Evolutionary conservation across 75 land plant genomes (phyloP).

Genomic region (Isoetes taiwanensis): DNA sequence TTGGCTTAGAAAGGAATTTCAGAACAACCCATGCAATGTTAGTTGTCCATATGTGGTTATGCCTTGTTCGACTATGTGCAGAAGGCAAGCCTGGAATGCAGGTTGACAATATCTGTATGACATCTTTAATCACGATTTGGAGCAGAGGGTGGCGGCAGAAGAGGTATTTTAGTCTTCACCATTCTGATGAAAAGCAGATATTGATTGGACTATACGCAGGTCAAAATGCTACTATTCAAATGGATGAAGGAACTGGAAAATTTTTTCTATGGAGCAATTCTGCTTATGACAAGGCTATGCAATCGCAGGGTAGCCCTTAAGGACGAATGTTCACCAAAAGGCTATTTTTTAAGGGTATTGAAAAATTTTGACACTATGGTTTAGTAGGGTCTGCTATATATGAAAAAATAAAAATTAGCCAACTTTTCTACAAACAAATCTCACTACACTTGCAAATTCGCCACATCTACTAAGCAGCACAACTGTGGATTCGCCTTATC

Average conservation of each 20-base stretch:
- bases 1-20: conserved; percentile 4
- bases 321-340: conserved; percentile 64
- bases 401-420: too few relatives aligned
- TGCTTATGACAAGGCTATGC: not conserved
- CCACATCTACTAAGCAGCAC: too few relatives aligned
- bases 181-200: not conserved
- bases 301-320: conserved; percentile 41
- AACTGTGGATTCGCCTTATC: too few relatives aligned
- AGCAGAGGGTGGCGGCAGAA: not conserved
- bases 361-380: too few relatives aligned
- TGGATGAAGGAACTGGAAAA: conserved; percentile 6
- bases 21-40: conserved; percentile 3
- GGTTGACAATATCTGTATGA: not conserved
- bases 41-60: not conserved
- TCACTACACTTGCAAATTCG: too few relatives aligned
- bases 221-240: not conserved
- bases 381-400: too few relatives aligned
- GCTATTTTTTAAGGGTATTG: too few relatives aligned
- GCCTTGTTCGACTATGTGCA: not conserved
- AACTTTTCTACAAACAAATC: too few relatives aligned
- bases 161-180: not conserved
- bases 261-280: not conserved
- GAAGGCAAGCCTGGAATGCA: conserved; percentile 1
- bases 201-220: not conserved
- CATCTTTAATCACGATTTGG: not conserved